Evolutionary conservation across 78 protist species (phyloP), one percentile per base, ranked within the genome.

Genomic region (Cavenderia fasciculata): DNA sequence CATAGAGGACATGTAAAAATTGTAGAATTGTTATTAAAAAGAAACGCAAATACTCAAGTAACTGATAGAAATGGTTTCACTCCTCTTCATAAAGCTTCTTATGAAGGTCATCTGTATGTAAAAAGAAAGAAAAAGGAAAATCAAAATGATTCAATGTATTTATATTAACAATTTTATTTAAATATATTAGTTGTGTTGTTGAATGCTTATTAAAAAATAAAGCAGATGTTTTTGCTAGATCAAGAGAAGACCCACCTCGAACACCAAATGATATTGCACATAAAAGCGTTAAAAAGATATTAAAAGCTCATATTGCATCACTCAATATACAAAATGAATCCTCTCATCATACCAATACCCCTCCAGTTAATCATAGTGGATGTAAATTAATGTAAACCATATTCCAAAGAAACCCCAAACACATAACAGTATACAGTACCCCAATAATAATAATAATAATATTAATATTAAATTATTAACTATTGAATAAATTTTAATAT

Each of bases 41-140:
- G 44, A 33, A 68, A 56, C 27, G 90, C 90, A 34, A 56, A 65
- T 36, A 65, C 90, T 10, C 76, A 82, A n/a, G 90, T 82, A n/a
- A 82, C 90, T 69, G 90, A 82, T 69, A 49, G 90, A 65, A 82
- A 82, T 82, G 90, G 90, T 23, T 66, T 52, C 12, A 82, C 90
- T 19, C 90, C 90, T 43, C 27, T 82, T 8, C 90, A 82, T 23
- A 82, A 82, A 68, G 90, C 90, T 12, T 27, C 90, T 33, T 49
- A 76, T 21, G 90, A 82, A 56, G 90, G 90, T 63, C 87, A 63
- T 38, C 43, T n/a, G 63, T 57, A 57, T 25, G n/a, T n/a, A 18
- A 5, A 16, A 52, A 25, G 27, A 36, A 7, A 57, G n/a, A n/a
- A n/a, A n/a, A n/a, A n/a, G n/a, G n/a, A n/a, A n/a, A n/a, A n/a